A percentile compares a stretch with the other conserved stretches of the same genome.
These are phyloP conservation scores for Chaetomium globosum DNA, from an alignment of 2,329 filamentous ascomycete species.

Conservation along the genomic window DNA sequence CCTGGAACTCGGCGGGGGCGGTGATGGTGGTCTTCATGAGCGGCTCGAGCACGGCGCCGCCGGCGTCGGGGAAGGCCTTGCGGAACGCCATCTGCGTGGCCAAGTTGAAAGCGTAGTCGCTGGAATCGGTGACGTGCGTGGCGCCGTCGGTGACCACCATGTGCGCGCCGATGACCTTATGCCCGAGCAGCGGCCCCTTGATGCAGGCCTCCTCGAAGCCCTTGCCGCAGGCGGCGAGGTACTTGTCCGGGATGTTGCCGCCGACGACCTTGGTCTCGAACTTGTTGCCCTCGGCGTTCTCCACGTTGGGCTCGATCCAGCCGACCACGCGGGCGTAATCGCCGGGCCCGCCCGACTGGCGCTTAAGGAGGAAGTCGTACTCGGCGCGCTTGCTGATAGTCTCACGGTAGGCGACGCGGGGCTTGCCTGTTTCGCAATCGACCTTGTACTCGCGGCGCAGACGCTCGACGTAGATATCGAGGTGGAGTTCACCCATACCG, in stretches of 20 bases:
- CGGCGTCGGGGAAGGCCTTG: conserved; percentile 81
- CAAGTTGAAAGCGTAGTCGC: conserved; percentile 91
- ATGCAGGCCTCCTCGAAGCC: conserved; percentile 82
- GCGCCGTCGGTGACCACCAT: conserved; percentile 97
- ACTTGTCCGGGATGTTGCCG: conserved; percentile 93
- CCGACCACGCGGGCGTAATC: conserved; percentile 93
- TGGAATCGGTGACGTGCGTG: conserved; percentile 96
- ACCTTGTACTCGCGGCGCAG: conserved; percentile 96
- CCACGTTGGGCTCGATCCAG: conserved; percentile 81
- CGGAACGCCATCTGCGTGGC: conserved; percentile 96
- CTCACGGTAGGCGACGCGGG: conserved; percentile 95
- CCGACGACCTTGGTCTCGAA: conserved; percentile 89
- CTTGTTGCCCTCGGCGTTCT: conserved; percentile 69
- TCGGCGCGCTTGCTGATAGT: conserved; percentile 78
- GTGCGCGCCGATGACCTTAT: conserved; percentile 83
- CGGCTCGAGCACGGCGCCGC: conserved; percentile 86
- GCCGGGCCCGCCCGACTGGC: conserved; percentile 92
- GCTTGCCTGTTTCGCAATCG: conserved; percentile 92
- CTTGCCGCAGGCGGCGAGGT: conserved; percentile 90
- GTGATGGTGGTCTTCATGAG: conserved; percentile 98
- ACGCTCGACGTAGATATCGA: conserved; percentile 96
- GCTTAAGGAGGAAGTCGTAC: conserved; percentile 93
- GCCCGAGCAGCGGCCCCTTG: conserved; percentile 88
- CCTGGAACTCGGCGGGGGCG: conserved; percentile 95
- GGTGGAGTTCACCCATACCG: conserved; percentile 95